Evolutionary conservation across 495 filamentous ascomycete species (phyloP).

Genomic region (Xylaria acuta): DNA sequence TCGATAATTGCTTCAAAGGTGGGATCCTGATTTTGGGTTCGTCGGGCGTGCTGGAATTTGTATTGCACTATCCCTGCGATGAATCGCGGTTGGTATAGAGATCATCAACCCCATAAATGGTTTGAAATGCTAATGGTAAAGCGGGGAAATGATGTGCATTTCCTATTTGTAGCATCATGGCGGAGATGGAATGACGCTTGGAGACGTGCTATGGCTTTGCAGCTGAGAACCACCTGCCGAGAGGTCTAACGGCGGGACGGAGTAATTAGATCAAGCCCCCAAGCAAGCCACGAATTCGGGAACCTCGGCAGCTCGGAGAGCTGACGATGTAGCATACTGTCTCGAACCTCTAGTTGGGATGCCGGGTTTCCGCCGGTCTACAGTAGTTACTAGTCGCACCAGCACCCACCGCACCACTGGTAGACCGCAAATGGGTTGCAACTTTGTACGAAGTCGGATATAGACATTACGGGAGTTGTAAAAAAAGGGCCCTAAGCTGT

Average conservation of each 20-base stretch:
- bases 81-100: not conserved
- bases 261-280: not conserved
- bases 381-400: not conserved
- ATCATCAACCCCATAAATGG: not conserved
- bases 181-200: not conserved
- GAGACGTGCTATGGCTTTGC: not conserved
- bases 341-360: not conserved
- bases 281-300: not conserved
- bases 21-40: not conserved
- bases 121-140: not conserved
- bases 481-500: not conserved
- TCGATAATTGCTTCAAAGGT: not conserved
- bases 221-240: constrained; percentile 14
- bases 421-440: too few species aligned
- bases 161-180: not conserved
- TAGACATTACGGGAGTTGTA: not conserved
- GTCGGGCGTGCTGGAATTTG: not conserved
- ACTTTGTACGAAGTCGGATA: too few species aligned
- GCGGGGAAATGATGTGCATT: not conserved
- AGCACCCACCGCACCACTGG: not conserved
- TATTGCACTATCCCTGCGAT: not conserved
- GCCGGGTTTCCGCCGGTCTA: not conserved
- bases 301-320: not conserved
- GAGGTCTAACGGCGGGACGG: not conserved
- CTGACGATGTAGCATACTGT: not conserved